Evolutionary conservation across 139 green algal species (phyloP), one percentile per base, ranked within the genome.

Genomic region (Chlamydomonas sp.): DNA sequence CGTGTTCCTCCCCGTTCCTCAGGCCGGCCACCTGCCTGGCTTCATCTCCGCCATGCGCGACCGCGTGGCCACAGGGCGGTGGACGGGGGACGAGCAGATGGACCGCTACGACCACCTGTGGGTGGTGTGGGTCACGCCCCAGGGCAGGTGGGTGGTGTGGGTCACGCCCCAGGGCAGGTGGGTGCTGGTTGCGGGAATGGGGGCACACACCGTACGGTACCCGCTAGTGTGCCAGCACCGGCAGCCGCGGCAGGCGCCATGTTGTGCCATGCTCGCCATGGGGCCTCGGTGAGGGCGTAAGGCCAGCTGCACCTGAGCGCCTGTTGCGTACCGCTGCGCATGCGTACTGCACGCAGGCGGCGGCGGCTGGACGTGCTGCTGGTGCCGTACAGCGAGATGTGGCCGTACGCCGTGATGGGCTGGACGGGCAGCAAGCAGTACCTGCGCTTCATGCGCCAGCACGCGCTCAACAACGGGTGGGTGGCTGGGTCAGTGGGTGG

Each of bases 61-160:
- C 8, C 59, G 75, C 10, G 62, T 92, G 17, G 81, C 59, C 9
- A 49, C 59, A 3, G 81, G 80, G 7, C 49, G 80, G 12, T 87
- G 83, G 74, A 8, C 69, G 69, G 81, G 78, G 76, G 66, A 86
- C 14, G 73, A 90, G n/a, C 89, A 92, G 74, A 90, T 92, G 85
- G 89, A 92, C 72, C 63, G 77, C 1, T 90, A 89, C 73, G 89
- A 90, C 79, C 89, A 92, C 81, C 73, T 92, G 8, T 92, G 82
- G 81, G 67, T 77, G 18, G 80, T 90, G 69, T 88, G 83, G 61
- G 58, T 92, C 8, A 75, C 18, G 17, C 57, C 58, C 49, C 7
- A 10, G 0, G 84, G 77, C 59, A 20, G 82, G n/a, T 92, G 82
- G 81, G 66, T 77, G 18, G 80, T 90, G 69, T 88, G 83, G 61